phyloP scores from a whole-genome alignment of 768 basidiomycete genomes.

The Rossbeevera mucosa region DNA sequence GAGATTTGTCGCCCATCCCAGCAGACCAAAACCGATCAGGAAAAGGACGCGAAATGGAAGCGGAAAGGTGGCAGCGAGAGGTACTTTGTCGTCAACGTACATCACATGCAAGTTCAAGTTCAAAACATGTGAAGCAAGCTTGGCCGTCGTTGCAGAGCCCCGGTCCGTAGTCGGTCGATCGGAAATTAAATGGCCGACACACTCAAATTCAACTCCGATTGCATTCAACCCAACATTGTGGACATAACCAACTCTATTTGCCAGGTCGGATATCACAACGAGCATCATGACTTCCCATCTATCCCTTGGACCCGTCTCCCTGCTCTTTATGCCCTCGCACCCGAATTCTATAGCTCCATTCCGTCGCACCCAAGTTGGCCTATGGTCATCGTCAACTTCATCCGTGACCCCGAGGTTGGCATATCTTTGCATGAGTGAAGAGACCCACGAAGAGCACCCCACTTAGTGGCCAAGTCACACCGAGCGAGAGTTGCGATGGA shows the following conservation, averaged over 20 bases:
- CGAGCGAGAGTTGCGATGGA: slow-evolving; percentile 4
- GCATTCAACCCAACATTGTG: no score
- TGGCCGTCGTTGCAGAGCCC: not conserved
- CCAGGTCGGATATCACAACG: slow-evolving; percentile 96
- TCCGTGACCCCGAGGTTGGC: slow-evolving; percentile 83
- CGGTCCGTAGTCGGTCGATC: no score
- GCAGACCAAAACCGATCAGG: slow-evolving; percentile 71
- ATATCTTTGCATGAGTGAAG: slow-evolving; percentile 87
- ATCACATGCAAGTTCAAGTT: slow-evolving; percentile 20
- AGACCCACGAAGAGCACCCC: slow-evolving; percentile 44
- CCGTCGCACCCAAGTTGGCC: slow-evolving; percentile 91
- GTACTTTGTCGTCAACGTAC: slow-evolving; percentile 38
- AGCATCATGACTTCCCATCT: no score
- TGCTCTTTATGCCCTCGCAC: no score
- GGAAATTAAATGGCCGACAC: no score
- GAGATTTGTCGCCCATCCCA: slow-evolving; percentile 91
- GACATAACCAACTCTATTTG: slow-evolving; percentile 1
- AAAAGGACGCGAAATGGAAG: slow-evolving; percentile 89
- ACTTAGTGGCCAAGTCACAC: slow-evolving; percentile 18
- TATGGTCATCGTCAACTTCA: slow-evolving; percentile 92
- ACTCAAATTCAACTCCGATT: no score
- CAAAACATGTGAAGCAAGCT: slow-evolving; percentile 3
- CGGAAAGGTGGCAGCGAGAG: slow-evolving; percentile 63
- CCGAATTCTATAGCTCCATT: no score
- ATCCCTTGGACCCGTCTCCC: no score